Conservation (phyloP, 2,329 filamentous ascomycete genomes). For the Didymella pomorum region DNA sequence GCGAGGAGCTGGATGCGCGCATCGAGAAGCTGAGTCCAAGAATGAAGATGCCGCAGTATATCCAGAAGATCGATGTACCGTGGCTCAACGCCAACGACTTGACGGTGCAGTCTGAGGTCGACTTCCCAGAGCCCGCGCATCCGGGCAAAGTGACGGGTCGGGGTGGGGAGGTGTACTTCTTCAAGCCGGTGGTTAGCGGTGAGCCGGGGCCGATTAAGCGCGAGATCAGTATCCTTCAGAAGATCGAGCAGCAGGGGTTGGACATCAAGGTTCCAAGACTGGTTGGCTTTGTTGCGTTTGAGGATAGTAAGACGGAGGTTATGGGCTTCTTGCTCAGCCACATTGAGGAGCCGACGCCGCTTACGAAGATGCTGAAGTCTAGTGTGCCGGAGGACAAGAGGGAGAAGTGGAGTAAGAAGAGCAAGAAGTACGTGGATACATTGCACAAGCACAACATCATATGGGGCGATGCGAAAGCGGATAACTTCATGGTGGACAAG, state of each 20-base stretch:
- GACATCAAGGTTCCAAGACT: slow-evolving; percentile 25
- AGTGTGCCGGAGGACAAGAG: slow-evolving; percentile 21
- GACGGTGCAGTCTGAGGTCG: slow-evolving; percentile 27
- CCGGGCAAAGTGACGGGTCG: slow-evolving; percentile 24
- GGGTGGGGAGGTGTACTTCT: slow-evolving; percentile 21
- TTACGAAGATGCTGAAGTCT: slow-evolving; percentile 24
- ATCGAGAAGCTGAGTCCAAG: slow-evolving; percentile 25
- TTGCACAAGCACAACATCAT: slow-evolving; percentile 30
- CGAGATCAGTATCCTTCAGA: slow-evolving; percentile 26
- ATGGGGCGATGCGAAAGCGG: slow-evolving; percentile 42
- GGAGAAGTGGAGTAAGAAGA: slow-evolving; percentile 24
- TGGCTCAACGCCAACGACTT: slow-evolving; percentile 28
- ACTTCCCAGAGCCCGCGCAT: slow-evolving; percentile 29
- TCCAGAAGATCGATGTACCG: slow-evolving; percentile 27
- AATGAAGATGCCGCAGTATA: slow-evolving; percentile 30
- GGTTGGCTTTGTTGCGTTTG: slow-evolving; percentile 22
- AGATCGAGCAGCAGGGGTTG: slow-evolving; percentile 17
- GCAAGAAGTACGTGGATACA: slow-evolving; percentile 17
- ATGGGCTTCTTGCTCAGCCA: slow-evolving; percentile 27
- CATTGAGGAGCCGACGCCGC: slow-evolving; percentile 22
- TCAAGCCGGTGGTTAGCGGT: slow-evolving; percentile 27
- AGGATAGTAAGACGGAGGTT: slow-evolving; percentile 21
- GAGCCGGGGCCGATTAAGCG: slow-evolving; percentile 28
- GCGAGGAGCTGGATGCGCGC: slow-evolving; percentile 16
- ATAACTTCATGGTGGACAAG: slow-evolving; percentile 52